phyloP scores from a whole-genome alignment of 352 stramenopile genomes.

The Detonula confervacea region DNA sequence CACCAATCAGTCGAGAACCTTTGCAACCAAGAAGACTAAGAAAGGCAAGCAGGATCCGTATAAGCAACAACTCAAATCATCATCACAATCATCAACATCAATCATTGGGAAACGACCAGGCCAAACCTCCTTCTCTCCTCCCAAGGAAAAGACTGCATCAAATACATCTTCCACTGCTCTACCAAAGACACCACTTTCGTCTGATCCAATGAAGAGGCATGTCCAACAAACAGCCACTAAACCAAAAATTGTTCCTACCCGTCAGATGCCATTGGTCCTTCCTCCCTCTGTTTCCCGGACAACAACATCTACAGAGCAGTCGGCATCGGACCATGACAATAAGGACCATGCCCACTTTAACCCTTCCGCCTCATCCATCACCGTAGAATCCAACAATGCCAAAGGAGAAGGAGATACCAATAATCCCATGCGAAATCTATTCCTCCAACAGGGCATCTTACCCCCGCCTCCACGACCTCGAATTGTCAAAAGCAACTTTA shows the following conservation, averaged over 20 bases:
- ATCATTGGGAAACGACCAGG: constrained; percentile 47
- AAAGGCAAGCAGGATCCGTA: neutral
- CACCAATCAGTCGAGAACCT: neutral
- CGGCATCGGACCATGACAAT: constrained; percentile 13
- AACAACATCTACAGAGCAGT: neutral
- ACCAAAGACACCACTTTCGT: neutral
- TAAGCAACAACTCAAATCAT: constrained; percentile 4
- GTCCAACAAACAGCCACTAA: neutral
- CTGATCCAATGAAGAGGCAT: neutral
- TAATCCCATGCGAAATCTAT: constrained; percentile 38
- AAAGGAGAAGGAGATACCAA: constrained; percentile 6
- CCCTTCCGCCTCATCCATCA: constrained; percentile 9
- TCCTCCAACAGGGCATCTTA: constrained; percentile 46
- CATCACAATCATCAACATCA: neutral
- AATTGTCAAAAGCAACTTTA: neutral
- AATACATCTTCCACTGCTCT: neutral
- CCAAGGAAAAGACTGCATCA: neutral
- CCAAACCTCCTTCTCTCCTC: constrained; percentile 47
- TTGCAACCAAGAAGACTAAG: neutral
- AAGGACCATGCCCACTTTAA: constrained; percentile 27
- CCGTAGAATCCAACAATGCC: too few species aligned
- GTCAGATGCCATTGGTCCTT: constrained; percentile 35
- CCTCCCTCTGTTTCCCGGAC: constrained; percentile 13
- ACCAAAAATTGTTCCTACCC: constrained; percentile 6
- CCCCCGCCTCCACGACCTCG: constrained; percentile 23